Percentiles rank a stretch among this genome's conserved stretches.
phyloP scores from a whole-genome alignment of 106 monocot species.

The Apostasia shenzhenica region DNA sequence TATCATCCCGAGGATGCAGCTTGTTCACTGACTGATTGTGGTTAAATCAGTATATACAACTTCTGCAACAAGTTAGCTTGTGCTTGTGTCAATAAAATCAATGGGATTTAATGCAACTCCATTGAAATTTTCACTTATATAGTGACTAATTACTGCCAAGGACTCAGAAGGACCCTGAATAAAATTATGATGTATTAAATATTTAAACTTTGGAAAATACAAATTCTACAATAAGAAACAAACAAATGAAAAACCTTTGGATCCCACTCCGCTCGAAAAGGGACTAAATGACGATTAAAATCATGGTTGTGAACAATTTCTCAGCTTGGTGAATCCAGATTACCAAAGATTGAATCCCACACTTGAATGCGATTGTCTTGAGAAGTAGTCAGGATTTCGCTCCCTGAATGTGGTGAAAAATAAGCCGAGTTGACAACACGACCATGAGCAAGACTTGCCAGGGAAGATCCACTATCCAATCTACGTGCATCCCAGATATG shows the following conservation, averaged over 20 bases:
- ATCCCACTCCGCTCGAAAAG: constrained; percentile 95
- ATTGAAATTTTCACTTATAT: constrained; percentile 92
- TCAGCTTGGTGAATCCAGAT: constrained; percentile 64
- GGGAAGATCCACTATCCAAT: constrained; percentile 42
- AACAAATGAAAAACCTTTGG: constrained; percentile 55
- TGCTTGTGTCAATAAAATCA: constrained; percentile 79
- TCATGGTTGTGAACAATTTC: constrained; percentile 96
- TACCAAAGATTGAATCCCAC: constrained; percentile 89
- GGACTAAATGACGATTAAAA: constrained; percentile 84
- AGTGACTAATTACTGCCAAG: constrained; percentile 80
- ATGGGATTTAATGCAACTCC: constrained; percentile 90
- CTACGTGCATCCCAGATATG: constrained; percentile 83
- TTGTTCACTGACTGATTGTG: constrained; percentile 92
- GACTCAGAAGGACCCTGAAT: constrained; percentile 75
- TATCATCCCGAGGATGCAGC: constrained; percentile 79
- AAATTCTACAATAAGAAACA: neutral
- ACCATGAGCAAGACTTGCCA: constrained; percentile 59
- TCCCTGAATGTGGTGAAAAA: constrained; percentile 73
- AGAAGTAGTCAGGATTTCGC: constrained; percentile 77
- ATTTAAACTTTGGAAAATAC: neutral
- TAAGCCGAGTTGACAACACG: constrained; percentile 91
- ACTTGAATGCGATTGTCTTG: constrained; percentile 88
- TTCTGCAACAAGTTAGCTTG: constrained; percentile 77
- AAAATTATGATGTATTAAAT: constrained; percentile 1
- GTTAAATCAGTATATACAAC: constrained; percentile 75